phyloP scores from a whole-genome alignment of 805 yeast genomes.

The Saccharomycopsis sp. region DNA sequence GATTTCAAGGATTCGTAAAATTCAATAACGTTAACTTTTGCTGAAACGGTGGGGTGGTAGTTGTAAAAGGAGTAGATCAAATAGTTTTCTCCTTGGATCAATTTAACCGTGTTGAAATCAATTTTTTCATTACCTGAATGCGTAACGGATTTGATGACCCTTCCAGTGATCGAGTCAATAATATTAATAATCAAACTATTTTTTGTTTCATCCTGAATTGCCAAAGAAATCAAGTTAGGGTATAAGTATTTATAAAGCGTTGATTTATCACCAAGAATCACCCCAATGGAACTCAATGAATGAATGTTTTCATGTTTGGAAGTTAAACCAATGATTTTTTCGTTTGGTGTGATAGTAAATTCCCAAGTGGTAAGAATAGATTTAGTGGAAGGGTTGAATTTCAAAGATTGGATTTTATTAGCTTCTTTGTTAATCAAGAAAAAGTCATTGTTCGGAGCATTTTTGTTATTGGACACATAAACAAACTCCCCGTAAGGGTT shows the following conservation, averaged over 20 bases:
- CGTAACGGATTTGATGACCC: slow-evolving; percentile 34
- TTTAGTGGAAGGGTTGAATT: slow-evolving; percentile 10
- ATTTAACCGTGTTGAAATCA: slow-evolving; percentile 29
- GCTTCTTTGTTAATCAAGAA: not conserved
- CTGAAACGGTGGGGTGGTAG: slow-evolving; percentile 36
- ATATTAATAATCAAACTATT: slow-evolving; percentile 37
- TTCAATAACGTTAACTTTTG: slow-evolving; percentile 63
- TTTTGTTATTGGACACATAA: not conserved
- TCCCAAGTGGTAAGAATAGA: slow-evolving; percentile 3
- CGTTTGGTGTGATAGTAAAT: not conserved
- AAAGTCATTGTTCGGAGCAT: not conserved
- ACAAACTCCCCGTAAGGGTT: not conserved
- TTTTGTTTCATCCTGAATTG: slow-evolving; percentile 28
- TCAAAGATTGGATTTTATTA: not conserved
- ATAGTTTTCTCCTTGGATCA: slow-evolving; percentile 78
- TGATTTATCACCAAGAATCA: slow-evolving; percentile 54
- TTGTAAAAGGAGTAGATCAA: slow-evolving; percentile 57
- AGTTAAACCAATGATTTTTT: slow-evolving; percentile 31
- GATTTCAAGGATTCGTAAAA: slow-evolving; percentile 59
- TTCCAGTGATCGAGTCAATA: slow-evolving; percentile 64
- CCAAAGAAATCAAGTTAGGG: slow-evolving; percentile 52
- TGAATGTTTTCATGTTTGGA: slow-evolving; percentile 30
- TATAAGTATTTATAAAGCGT: slow-evolving; percentile 77
- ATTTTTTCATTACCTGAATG: slow-evolving; percentile 33
- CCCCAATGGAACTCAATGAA: slow-evolving; percentile 53